Evolutionary conservation across 805 yeast species (phyloP), one percentile per base, ranked within the genome.

Genomic region (Starmerella geochares): DNA sequence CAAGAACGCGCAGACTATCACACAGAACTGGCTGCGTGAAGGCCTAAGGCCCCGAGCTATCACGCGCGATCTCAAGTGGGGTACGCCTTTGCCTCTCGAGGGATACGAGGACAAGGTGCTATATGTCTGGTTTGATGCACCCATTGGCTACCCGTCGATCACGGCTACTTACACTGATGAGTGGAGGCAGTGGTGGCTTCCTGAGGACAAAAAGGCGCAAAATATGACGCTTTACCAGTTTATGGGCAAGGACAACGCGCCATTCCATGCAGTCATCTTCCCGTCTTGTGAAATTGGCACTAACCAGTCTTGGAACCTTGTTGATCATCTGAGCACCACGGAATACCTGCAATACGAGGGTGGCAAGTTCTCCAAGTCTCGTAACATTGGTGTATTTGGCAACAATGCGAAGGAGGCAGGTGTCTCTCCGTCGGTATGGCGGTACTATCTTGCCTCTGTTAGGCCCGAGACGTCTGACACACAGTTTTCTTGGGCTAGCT

Each of bases 231-330:
- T 92, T 58, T 86, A 85, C 67, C 99, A 92, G 72, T 92, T 92
- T 67, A 92, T 92, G 99, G 99, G 99, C 69, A 92, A 92, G 67
- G 99, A 92, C 69, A 92, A 92, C 64, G 96, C 88, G 61, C 96
- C 97, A 28, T 92, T 92, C 86, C 99, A 92, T 66, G 83, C 96
- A 1, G 98, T 92, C 50, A 94, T 92, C 50, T 92, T 90, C 86
- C 99, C 99, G 53, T 81, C 94, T 38, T 71, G 94, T 24, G 83
- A 81, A 68, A 70, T 92, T 40, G 99, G 97, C 66, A 88, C 98
- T 16, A 69, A 75, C 17, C 90, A 90, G 50, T 62, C 73, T 43
- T 92, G 97, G 97, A 87, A 96, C 52, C 81, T 78, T 78, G 74
- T 88, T 58, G 85, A 86, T 62, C 95, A 88, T 67, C 70, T 92